Conservation (phyloP, 371 early-diverging fungal genomes). For the Aphelidium insulamus region DNA sequence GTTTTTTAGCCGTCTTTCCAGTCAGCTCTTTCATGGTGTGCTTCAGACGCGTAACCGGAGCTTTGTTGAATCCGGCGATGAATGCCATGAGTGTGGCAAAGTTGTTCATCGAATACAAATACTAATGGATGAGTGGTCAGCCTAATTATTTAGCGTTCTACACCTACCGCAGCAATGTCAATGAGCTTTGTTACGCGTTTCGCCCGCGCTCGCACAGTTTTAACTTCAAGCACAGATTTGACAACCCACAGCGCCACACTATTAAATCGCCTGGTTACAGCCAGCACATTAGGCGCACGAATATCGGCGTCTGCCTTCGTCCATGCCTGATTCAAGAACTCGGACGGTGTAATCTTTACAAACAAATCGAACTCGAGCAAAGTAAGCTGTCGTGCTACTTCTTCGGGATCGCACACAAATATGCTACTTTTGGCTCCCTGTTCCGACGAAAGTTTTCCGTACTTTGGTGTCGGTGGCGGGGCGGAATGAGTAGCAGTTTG, state of each 20-base stretch:
- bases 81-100: constrained; percentile 14
- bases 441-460: neutral
- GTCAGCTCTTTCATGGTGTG: constrained; percentile 7
- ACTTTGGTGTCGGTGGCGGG: neutral
- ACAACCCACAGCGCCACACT: constrained; percentile 9
- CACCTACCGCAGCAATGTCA: constrained; percentile 7
- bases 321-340: constrained; percentile 11
- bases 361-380: constrained; percentile 7
- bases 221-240: constrained; percentile 6
- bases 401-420: constrained; percentile 5
- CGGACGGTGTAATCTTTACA: constrained; percentile 7
- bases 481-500: too few species aligned
- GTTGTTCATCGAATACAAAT: constrained; percentile 8
- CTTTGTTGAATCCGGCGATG: constrained; percentile 14
- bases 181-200: constrained; percentile 7
- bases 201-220: constrained; percentile 5
- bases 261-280: constrained; percentile 9
- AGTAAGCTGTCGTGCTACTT: constrained; percentile 11
- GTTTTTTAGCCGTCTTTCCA: constrained; percentile 3
- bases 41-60: constrained; percentile 10
- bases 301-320: constrained; percentile 4
- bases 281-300: constrained; percentile 7
- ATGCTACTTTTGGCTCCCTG: neutral
- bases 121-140: neutral
- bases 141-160: too few species aligned